phyloP scores from a whole-genome alignment of 2,329 filamentous ascomycete species.

The Xylaria hypoxylon region DNA sequence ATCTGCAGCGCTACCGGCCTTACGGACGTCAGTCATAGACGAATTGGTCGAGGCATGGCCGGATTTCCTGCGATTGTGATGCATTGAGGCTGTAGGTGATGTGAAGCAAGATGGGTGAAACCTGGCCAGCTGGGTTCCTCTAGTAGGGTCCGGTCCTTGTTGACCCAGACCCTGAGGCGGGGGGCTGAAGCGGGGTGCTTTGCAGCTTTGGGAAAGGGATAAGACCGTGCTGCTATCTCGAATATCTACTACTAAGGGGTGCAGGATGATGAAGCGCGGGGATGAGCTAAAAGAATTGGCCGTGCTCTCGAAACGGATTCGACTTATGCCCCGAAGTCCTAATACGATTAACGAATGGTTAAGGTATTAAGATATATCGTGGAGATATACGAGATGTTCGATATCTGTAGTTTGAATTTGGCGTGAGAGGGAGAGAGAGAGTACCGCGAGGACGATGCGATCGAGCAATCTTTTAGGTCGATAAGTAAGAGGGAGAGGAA shows the following conservation, averaged over 20 bases:
- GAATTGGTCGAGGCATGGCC: slow-evolving; percentile 65
- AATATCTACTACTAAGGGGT: slow-evolving; percentile 9
- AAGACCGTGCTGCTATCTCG: slow-evolving; percentile 8
- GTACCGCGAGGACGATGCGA: neutral
- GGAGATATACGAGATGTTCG: neutral
- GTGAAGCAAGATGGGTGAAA: slow-evolving; percentile 35
- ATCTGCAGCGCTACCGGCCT: slow-evolving; percentile 60
- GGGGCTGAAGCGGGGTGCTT: slow-evolving; percentile 42
- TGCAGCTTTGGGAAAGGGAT: slow-evolving; percentile 30
- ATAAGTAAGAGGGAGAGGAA: slow-evolving; percentile 16
- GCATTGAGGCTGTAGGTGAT: slow-evolving; percentile 57
- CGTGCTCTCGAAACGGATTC: neutral
- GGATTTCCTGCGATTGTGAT: slow-evolving; percentile 68
- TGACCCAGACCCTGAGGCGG: slow-evolving; percentile 39
- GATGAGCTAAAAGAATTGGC: neutral
- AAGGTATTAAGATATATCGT: neutral
- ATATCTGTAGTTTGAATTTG: slow-evolving; percentile 2
- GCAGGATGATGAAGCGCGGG: slow-evolving; percentile 10
- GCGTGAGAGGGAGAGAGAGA: neutral
- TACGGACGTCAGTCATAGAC: slow-evolving; percentile 67
- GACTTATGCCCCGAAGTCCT: neutral
- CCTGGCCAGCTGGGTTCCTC: slow-evolving; percentile 37
- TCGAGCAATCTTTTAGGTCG: neutral
- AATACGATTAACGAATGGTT: neutral
- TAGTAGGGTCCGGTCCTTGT: slow-evolving; percentile 38